Evolutionary conservation across 495 filamentous ascomycete species (phyloP).

Genomic region (Polyplosphaeria fusca): DNA sequence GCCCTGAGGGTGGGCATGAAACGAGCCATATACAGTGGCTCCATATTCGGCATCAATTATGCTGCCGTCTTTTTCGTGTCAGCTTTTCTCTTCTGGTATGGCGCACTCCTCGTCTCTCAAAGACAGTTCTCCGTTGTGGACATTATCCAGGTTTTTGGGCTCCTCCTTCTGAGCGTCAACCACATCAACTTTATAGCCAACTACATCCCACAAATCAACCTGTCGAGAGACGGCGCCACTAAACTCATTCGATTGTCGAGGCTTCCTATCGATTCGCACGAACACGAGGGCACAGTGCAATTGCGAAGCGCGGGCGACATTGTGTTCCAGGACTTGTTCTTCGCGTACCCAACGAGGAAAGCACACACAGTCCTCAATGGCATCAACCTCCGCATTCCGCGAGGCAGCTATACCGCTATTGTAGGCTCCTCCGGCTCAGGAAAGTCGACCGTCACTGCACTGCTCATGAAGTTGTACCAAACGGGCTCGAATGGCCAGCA

Average conservation of each 20-base stretch:
- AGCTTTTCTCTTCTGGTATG: slow-evolving; percentile 85
- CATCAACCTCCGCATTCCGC: slow-evolving; percentile 58
- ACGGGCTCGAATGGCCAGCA: slow-evolving; percentile 34
- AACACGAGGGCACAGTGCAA: slow-evolving; percentile 50
- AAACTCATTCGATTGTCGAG: slow-evolving; percentile 69
- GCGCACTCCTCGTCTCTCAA: slow-evolving; percentile 57
- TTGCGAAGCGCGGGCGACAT: slow-evolving; percentile 58
- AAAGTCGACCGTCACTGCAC: slow-evolving; percentile 78
- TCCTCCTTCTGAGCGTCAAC: slow-evolving; percentile 77
- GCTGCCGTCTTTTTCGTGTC: slow-evolving; percentile 66
- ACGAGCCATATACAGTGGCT: slow-evolving; percentile 61
- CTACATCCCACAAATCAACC: slow-evolving; percentile 76
- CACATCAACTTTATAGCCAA: slow-evolving; percentile 65
- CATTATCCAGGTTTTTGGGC: slow-evolving; percentile 72
- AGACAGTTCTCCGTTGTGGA: slow-evolving; percentile 49
- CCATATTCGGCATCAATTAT: slow-evolving; percentile 74
- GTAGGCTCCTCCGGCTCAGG: slow-evolving; percentile 83
- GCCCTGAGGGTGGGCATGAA: slow-evolving; percentile 57
- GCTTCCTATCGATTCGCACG: slow-evolving; percentile 62
- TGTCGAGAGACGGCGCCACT: slow-evolving; percentile 66
- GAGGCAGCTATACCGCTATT: slow-evolving; percentile 65
- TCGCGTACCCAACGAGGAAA: slow-evolving; percentile 65
- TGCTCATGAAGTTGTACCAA: slow-evolving; percentile 67
- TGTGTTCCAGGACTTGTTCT: slow-evolving; percentile 55
- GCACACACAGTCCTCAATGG: slow-evolving; percentile 52